Base-by-base conservation (phyloP, 805 yeast species). In the Pichia eremophila region DNA sequence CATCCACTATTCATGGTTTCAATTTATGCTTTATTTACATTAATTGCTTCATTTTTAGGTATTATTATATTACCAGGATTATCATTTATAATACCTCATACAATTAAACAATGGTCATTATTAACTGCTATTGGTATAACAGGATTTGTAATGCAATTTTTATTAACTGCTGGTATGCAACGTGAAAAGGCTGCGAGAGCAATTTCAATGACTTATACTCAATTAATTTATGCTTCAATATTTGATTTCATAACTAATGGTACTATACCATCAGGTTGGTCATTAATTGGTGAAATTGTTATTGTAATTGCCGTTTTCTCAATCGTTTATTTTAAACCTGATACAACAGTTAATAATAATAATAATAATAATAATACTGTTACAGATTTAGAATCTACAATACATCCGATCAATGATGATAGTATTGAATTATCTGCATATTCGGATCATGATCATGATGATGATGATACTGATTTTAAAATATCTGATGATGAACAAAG, bases 121-220 rank as follows among this genome's bases (percentile, higher is more conserved):
- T 73, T 89, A 52, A 47, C 66, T 1, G 60, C 73, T 22, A 72
- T 87, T 49, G 95, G 96, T 3, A 51, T 83, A 2, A 73, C 85
- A 46, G 97, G 97, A 0, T 90, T 89, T 63, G 65, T 80, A 50
- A 84, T 83, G 81, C 96, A 90, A 62, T 81, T 80, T 57, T 67
- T 82, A 36, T 64, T 85, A 43, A 85, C 96, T 0, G 79, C 86
- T 9, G 96, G 96, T 0, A 75, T 89, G 44, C 95, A 87, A 61
- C 70, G 86, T 46, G 95, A 85, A 52, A 74, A 72, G 50, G 95
- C 96, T 0, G 79, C 88, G 5, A 73, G 85, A 48, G 86, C 89
- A 0, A 73, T 90, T 12, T 72, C 85, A 51, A 81, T 87, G 78
- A 67, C 76, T 2, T 90, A 90, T 61, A 73, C 89, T 2, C 86